Evolutionary conservation across 2,329 filamentous ascomycete genomes (phyloP), one percentile per base, ranked within the genome.

Genomic region (Aspergillus flavus): DNA sequence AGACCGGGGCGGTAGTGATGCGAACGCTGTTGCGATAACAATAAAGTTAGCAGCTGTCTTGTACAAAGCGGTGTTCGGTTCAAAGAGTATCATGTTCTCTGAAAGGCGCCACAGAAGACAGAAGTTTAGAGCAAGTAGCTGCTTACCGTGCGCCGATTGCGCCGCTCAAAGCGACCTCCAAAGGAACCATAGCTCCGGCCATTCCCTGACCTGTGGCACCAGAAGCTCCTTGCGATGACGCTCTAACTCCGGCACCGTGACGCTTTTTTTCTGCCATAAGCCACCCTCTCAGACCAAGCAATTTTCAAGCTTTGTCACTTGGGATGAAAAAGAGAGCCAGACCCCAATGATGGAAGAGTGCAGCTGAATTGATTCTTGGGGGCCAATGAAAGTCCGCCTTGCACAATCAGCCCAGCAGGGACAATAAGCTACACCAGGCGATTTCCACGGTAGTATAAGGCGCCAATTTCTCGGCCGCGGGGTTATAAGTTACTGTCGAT

Each of bases 121-220:
- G 23, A 19, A 23, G 6, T 46, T 36, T 23, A 46, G 46, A 62
- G 54, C 34, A 36, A 52, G 26, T 34, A 60, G 26, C 43, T 41
- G 39, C 84, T 76, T 81, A 89, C 87, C 85, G 84, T 67, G 85
- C 84, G 67, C 87, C 87, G 73, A 89, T 84, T 57, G 85, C 85
- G 76, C 85, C 86, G 75, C 82, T 84, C 72, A 89, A 76, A 58
- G 82, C 82, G 61, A 82, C 82, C 61, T 87, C 83, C 53, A 81
- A 74, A 71, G 84, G 79, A 68, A 83, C 80, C 71, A 81, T 80
- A 62, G 79, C 78, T 65, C 80, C 77, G 65, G 79, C 72, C 69
- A 77, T 79, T 66, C 74, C 69, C 64, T 76, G 68, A 46, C 73
- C 70, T 48, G 71, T 73, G 62, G 76, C 72, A 63, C 78, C 84